Evolutionary conservation across 371 early-diverging fungal species (phyloP).

Genomic region (Lichtheimia ramosa): DNA sequence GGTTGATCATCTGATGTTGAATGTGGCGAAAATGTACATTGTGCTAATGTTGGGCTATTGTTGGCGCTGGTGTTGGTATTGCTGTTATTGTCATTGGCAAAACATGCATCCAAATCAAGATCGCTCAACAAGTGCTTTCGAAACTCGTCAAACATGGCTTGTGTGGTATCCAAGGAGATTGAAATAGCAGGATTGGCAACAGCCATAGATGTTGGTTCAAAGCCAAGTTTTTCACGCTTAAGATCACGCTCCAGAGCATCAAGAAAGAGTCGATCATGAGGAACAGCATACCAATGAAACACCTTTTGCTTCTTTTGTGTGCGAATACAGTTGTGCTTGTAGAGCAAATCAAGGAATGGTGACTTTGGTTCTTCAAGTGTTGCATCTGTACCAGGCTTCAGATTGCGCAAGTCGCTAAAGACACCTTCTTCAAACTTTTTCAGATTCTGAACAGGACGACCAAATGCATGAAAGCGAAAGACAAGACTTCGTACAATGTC

Average conservation of each 20-base stretch:
- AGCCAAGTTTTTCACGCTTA: constrained; percentile 77
- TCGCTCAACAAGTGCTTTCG: constrained; percentile 31
- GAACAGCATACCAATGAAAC: constrained; percentile 84
- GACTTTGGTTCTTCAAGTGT: constrained; percentile 79
- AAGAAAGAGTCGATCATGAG: constrained; percentile 77
- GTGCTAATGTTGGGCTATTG: background rate
- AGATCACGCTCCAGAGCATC: constrained; percentile 92
- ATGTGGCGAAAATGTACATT: background rate
- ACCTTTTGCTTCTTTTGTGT: constrained; percentile 93
- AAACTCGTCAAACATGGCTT: constrained; percentile 44
- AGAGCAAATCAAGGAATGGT: constrained; percentile 75
- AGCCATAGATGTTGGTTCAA: constrained; percentile 61
- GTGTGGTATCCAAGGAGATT: constrained; percentile 39
- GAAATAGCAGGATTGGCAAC: constrained; percentile 37
- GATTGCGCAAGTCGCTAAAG: constrained; percentile 78
- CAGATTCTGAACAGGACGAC: constrained; percentile 59
- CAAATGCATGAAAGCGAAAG: constrained; percentile 71
- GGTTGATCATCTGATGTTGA: constrained; percentile 1
- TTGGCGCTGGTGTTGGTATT: background rate
- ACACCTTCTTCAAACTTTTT: constrained; percentile 94
- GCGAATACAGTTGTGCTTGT: constrained; percentile 80
- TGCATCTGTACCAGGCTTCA: constrained; percentile 85
- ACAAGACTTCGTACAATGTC: constrained; percentile 82
- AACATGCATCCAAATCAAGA: constrained; percentile 29
- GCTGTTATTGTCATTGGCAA: constrained; percentile 7